Conservation (phyloP, 2,329 filamentous ascomycete species). For the Alternaria solani region DNA sequence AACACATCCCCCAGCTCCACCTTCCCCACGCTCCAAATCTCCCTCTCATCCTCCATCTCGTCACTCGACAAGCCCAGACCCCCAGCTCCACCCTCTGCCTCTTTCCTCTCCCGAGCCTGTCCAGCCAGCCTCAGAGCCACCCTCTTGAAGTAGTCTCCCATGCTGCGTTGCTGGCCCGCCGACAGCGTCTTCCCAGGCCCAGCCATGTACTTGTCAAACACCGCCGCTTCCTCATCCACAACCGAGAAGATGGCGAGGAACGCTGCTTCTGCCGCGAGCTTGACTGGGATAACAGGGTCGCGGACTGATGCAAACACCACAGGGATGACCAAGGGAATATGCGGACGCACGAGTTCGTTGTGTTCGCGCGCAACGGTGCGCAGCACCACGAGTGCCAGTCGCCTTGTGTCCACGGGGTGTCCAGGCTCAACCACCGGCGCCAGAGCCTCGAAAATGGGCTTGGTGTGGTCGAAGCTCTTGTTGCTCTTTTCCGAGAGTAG, state of each 20-base stretch:
- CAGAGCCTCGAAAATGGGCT: conserved; percentile 80
- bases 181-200: conserved; percentile 71
- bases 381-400: conserved; percentile 84
- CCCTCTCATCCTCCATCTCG: conserved; percentile 91
- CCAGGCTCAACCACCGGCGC: conserved; percentile 79
- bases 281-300: conserved; percentile 92
- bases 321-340: conserved; percentile 79
- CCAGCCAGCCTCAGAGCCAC: conserved; percentile 84
- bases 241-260: conserved; percentile 92
- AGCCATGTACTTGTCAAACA: conserved; percentile 91
- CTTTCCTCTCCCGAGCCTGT: conserved; percentile 86
- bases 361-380: conserved; percentile 84
- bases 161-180: conserved; percentile 80
- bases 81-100: conserved; percentile 89
- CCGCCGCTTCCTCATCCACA: conserved; percentile 81
- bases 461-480: conserved; percentile 78
- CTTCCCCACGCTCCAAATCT: conserved; percentile 94
- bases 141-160: conserved; percentile 97
- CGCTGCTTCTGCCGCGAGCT: conserved; percentile 91
- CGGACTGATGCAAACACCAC: conserved; percentile 89
- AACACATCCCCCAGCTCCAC: conserved; percentile 75
- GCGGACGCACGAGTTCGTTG: conserved; percentile 81
- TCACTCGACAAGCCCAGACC: conserved; percentile 87
- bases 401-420: conserved; percentile 80
- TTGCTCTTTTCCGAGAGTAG: conserved; percentile 71